Percentiles rank a stretch among this genome's conserved stretches.
Evolutionary conservation across 345 rosid species (phyloP).

Genomic region (Eutrema japonicum): DNA sequence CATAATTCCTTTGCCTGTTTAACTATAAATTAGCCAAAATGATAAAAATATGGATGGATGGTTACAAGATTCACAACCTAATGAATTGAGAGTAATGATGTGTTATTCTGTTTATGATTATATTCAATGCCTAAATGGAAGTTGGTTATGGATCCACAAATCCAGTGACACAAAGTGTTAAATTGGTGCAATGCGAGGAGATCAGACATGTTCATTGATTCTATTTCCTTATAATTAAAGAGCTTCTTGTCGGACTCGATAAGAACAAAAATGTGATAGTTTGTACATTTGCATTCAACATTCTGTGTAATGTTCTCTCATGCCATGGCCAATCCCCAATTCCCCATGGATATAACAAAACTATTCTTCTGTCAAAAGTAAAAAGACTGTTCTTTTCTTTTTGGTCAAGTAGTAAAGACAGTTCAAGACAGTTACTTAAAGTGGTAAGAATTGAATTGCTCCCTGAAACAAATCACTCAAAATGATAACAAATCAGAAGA

Average conservation of each 20-base stretch:
- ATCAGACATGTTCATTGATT: too few species aligned
- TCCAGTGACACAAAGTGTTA: background rate
- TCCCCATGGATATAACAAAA: background rate
- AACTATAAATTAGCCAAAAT: background rate
- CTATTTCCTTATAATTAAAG: too few species aligned
- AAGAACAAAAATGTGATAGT: background rate
- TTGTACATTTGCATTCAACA: background rate
- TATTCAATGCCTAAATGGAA: background rate
- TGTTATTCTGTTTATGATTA: background rate
- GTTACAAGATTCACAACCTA: constrained; percentile 6
- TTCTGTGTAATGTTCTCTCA: background rate
- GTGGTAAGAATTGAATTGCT: background rate
- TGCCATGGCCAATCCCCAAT: too few species aligned
- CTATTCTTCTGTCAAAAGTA: too few species aligned
- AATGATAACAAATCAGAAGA: too few species aligned
- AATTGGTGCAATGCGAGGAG: too few species aligned
- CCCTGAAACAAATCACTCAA: background rate
- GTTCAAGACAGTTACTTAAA: too few species aligned
- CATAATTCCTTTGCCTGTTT: background rate
- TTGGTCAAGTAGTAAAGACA: too few species aligned
- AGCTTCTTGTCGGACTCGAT: background rate
- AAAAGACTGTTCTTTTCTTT: too few species aligned
- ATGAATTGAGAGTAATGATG: background rate
- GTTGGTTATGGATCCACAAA: background rate
- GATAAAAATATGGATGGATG: background rate